These are phyloP conservation scores for Pythium volutum DNA, from an alignment of 352 stramenopile species.

Conservation along the genomic window DNA sequence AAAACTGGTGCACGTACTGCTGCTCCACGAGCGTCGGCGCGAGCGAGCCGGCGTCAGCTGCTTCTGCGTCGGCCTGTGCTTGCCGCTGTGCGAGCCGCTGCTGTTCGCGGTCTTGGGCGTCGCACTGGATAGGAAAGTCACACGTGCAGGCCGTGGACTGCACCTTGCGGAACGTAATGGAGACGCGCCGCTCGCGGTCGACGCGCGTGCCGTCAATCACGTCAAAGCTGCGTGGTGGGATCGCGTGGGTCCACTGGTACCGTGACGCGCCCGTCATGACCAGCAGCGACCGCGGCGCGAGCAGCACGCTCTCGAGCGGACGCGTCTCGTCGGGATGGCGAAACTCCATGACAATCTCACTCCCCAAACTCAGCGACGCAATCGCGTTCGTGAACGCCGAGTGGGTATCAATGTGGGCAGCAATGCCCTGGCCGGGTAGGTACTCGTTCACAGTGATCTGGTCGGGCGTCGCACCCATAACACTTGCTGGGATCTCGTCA, in stretches of 20 bases:
- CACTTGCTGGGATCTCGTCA: constrained; percentile 42
- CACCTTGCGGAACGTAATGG: constrained; percentile 88
- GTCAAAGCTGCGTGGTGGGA: constrained; percentile 80
- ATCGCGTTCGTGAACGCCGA: constrained; percentile 85
- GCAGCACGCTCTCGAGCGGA: constrained; percentile 54
- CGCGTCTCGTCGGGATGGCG: constrained; percentile 44
- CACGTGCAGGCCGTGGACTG: constrained; percentile 65
- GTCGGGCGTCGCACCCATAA: constrained; percentile 60
- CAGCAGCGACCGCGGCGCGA: constrained; percentile 70
- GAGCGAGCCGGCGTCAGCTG: constrained; percentile 24
- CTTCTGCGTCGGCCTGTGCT: not conserved
- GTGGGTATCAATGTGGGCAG: constrained; percentile 87
- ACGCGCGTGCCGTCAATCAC: constrained; percentile 76
- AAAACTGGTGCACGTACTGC: constrained; percentile 85
- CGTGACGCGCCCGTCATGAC: constrained; percentile 82
- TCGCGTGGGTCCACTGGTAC: constrained; percentile 89
- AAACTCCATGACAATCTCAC: constrained; percentile 87
- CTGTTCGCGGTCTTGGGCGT: constrained; percentile 31
- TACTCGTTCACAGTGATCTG: constrained; percentile 91
- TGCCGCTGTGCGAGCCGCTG: constrained; percentile 5
- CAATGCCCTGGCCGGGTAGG: constrained; percentile 83
- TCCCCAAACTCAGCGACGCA: constrained; percentile 70
- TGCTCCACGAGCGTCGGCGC: constrained; percentile 67
- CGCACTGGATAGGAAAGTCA: constrained; percentile 66
- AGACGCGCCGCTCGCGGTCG: constrained; percentile 62